Evolutionary conservation across 768 basidiomycete genomes (phyloP), one percentile per base, ranked within the genome.

Genomic region (Mycena indigotica): DNA sequence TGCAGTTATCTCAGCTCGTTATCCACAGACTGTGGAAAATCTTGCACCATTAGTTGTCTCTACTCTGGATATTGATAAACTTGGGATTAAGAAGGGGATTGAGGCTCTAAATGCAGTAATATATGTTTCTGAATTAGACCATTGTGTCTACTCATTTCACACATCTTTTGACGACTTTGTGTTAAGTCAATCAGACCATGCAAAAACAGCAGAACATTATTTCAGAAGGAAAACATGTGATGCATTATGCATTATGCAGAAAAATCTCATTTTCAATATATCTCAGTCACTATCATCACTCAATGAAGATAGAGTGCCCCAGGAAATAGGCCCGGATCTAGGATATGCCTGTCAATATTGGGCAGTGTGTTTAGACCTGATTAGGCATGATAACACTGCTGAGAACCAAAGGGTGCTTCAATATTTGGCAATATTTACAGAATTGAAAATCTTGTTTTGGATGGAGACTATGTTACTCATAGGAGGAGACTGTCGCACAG

Each of bases 361-460:
- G 54, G 54, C 54, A 10, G 35, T 19, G 35, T 28, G 50, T 21
- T 48, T 56, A 23, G 35, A 24, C n/a, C 49, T 38, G 17, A 48
- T 56, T 21, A 2, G 32, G 19, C 48, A 48, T 28, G 24, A 48
- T 25, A 2, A 8, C 48, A 19, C n/a, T n/a, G n/a, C 32, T 17
- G 26, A 50, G 30, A 48, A 17, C 26, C n/a, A 19, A 19, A 16
- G 30, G 1, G 2, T 48, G 23, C 55, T 56, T 2, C 6, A 45
- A 28, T 30, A 26, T 21, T 49, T 50, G n/a, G n/a, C 35, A 38
- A n/a, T 10, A 38, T 48, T 56, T 3, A 25, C 40, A 4, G 38
- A 56, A n/a, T 29, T 56, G 30, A 56, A 50, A 35, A 38, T 56
- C 16, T 48, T 56, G 46, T 56, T 55, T 46, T 55, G 54, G 54